phyloP scores from a whole-genome alignment of 192 early-diverging fungal species.

The Entomortierella parvispora region DNA sequence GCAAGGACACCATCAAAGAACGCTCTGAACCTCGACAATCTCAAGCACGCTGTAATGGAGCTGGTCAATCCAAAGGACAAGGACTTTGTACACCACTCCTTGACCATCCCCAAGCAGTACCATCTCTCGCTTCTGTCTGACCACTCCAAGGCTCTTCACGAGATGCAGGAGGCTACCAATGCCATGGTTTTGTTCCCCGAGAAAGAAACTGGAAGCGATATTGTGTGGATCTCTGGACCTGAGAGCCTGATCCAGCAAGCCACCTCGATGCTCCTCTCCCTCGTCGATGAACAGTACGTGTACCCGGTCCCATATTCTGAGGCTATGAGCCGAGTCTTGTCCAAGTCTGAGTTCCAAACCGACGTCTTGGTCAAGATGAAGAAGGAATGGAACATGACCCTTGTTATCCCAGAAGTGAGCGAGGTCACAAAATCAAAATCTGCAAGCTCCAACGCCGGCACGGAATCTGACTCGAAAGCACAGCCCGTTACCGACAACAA shows the following conservation, averaged over 20 bases:
- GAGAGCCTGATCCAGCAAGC: slow-evolving; percentile 62
- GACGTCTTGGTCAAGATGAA: slow-evolving; percentile 42
- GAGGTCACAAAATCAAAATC: background rate
- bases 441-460: background rate
- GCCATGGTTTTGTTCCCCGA: slow-evolving; percentile 70
- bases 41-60: slow-evolving; percentile 75
- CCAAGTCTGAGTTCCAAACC: slow-evolving; percentile 42
- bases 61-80: slow-evolving; percentile 60
- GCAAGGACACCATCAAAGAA: slow-evolving; percentile 85
- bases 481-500: background rate
- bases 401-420: slow-evolving; percentile 30
- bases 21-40: slow-evolving; percentile 64
- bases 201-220: slow-evolving; percentile 67
- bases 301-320: slow-evolving; percentile 49
- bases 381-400: slow-evolving; percentile 49
- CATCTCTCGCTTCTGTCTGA: slow-evolving; percentile 36
- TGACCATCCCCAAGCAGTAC: slow-evolving; percentile 52
- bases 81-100: slow-evolving; percentile 50
- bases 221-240: slow-evolving; percentile 63
- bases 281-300: slow-evolving; percentile 52
- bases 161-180: slow-evolving; percentile 58
- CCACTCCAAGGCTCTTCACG: slow-evolving; percentile 46
- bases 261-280: slow-evolving; percentile 53
- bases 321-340: slow-evolving; percentile 43
- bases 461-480: background rate